Percentiles rank a stretch among this genome's conserved stretches.
Evolutionary conservation across 2,329 filamentous ascomycete species (phyloP).

Genomic region (Leptographium radiaticola): DNA sequence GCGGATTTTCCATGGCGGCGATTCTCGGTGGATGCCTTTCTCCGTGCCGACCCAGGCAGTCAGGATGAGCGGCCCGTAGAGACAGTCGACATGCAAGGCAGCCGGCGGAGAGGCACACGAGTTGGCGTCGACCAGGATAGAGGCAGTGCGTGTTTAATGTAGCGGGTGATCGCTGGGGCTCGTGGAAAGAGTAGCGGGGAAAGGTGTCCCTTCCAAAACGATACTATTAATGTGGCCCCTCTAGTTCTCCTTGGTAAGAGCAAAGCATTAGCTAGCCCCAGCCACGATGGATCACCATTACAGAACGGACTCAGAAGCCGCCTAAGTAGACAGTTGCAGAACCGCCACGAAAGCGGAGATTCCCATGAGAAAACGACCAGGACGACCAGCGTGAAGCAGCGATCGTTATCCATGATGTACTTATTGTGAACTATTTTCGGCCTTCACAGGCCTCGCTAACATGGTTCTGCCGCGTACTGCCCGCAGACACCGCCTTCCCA

Average conservation of each 20-base stretch:
- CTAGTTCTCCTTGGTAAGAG: not conserved
- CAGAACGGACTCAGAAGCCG: not conserved
- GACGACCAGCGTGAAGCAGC: no score
- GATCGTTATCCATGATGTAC: no score
- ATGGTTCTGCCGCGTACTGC: not conserved
- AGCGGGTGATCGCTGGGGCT: not conserved
- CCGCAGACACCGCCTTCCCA: not conserved
- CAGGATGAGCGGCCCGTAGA: not conserved
- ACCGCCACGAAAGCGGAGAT: no score
- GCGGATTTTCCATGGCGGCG: conserved; percentile 63
- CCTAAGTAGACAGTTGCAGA: no score
- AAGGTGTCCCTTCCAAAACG: not conserved
- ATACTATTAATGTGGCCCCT: not conserved
- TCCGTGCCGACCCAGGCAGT: not conserved
- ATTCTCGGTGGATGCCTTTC: not conserved
- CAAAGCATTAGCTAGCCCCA: not conserved
- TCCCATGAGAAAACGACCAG: no score
- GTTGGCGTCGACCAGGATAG: not conserved
- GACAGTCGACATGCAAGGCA: conserved; percentile 2
- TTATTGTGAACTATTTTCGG: no score
- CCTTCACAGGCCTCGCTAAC: not conserved
- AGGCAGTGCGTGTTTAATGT: not conserved
- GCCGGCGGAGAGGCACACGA: not conserved
- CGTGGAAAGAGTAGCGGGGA: not conserved
- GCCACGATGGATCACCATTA: not conserved